A percentile compares a stretch with the other conserved stretches of the same genome.
Evolutionary conservation across 2,329 filamentous ascomycete species (phyloP).

Genomic region (Chalaropsis thielavioides): DNA sequence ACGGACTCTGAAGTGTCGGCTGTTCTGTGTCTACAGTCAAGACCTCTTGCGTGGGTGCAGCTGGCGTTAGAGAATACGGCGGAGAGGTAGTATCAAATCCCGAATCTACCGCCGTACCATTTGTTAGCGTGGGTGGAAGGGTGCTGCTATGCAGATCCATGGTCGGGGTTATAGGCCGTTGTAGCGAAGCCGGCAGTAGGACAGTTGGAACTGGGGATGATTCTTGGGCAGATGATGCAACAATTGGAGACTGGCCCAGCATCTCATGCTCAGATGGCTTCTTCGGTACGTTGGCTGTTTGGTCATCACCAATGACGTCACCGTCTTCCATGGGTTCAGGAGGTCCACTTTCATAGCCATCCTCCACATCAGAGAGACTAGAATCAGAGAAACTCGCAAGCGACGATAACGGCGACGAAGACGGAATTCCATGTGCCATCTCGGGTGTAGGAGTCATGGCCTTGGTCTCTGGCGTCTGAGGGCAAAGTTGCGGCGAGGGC

Average conservation of each 20-base stretch:
- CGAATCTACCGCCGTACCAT: not conserved
- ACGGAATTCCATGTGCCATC: not conserved
- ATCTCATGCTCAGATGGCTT: not conserved
- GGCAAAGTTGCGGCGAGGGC: not conserved
- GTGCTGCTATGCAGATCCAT: not conserved
- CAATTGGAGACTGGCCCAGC: not conserved
- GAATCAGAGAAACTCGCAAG: not conserved
- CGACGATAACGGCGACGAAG: conserved; percentile 2
- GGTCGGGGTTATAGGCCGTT: not conserved
- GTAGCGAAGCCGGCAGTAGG: not conserved
- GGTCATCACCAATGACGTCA: not conserved
- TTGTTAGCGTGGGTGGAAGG: not conserved
- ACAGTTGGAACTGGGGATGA: not conserved
- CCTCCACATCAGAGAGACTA: not conserved
- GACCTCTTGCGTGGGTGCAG: not conserved
- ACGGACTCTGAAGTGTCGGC: not conserved
- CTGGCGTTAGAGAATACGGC: not conserved
- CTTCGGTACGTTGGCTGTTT: not conserved
- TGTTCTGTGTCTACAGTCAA: not conserved
- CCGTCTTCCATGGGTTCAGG: not conserved
- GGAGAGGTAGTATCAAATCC: not conserved
- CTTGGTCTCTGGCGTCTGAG: not conserved
- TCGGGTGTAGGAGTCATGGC: not conserved
- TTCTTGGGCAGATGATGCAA: not conserved
- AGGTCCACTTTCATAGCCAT: not conserved